A percentile compares a stretch with the other conserved stretches of the same genome.
Evolutionary conservation across 257 asterid genomes (phyloP).

Genomic region (Solanum clarkiae): DNA sequence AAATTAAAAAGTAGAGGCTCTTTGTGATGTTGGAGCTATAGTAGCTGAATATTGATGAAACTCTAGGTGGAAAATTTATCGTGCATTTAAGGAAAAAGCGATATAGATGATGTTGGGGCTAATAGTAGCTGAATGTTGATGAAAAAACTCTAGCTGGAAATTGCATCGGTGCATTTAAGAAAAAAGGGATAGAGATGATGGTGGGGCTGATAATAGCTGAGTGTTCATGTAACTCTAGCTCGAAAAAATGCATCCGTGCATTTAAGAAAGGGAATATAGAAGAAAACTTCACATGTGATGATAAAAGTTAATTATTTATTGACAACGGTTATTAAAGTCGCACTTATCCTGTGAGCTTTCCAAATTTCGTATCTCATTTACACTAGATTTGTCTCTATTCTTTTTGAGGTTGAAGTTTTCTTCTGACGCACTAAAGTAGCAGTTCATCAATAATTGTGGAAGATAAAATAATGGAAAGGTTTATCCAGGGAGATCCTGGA

Average conservation of each 20-base stretch:
- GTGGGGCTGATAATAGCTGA: neutral
- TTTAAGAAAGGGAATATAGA: neutral
- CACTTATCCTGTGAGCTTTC: neutral
- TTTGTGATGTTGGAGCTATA: neutral
- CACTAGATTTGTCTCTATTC: neutral
- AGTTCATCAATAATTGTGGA: neutral
- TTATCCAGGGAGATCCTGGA: neutral
- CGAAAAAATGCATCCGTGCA: neutral
- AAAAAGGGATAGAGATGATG: neutral
- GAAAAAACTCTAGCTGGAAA: neutral
- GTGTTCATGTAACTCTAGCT: neutral
- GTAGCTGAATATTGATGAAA: neutral
- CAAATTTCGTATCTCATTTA: neutral
- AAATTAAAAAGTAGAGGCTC: neutral
- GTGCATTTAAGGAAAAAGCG: neutral
- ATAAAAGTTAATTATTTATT: neutral
- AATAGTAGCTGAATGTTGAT: neutral
- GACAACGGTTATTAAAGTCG: neutral
- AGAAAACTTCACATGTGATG: neutral
- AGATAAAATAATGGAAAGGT: neutral
- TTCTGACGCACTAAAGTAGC: neutral
- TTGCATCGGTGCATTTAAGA: neutral
- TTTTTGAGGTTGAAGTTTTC: neutral
- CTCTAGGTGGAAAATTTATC: neutral
- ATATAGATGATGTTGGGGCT: neutral